phyloP scores from a whole-genome alignment of 2,329 filamentous ascomycete genomes.

The Aspergillus sp. region DNA sequence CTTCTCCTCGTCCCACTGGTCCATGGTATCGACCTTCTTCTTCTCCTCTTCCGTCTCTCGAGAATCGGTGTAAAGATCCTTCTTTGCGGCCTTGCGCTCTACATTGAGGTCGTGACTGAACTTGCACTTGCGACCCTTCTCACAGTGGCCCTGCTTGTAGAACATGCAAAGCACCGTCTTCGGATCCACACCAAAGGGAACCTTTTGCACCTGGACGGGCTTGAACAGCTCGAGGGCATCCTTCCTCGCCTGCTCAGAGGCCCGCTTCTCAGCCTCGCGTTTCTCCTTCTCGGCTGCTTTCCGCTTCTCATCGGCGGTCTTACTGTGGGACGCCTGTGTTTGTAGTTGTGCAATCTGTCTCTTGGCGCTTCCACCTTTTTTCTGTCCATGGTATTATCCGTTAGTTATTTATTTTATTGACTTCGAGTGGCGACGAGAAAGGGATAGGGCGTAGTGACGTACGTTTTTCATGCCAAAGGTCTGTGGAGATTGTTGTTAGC shows the following conservation, averaged over 20 bases:
- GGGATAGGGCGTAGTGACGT: conserved; percentile 26
- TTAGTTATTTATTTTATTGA: conserved; percentile 19
- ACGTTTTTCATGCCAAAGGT: conserved; percentile 99
- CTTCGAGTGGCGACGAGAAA: not conserved
- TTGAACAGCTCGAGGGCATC: conserved; percentile 83
- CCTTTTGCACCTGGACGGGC: conserved; percentile 94
- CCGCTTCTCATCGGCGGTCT: conserved; percentile 83
- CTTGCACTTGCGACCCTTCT: conserved; percentile 97
- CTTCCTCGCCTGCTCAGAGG: conserved; percentile 77
- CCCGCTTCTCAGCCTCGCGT: conserved; percentile 84
- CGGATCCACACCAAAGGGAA: conserved; percentile 94
- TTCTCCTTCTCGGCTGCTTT: conserved; percentile 65
- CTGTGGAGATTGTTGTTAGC: conserved; percentile 30
- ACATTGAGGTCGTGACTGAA: conserved; percentile 89
- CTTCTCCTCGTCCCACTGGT: conserved; percentile 97
- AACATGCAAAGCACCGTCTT: conserved; percentile 97
- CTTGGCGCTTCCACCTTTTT: conserved; percentile 90
- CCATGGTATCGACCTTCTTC: conserved; percentile 90
- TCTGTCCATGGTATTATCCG: conserved; percentile 45
- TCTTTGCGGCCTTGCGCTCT: conserved; percentile 91
- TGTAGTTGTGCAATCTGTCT: conserved; percentile 85
- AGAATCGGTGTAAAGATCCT: conserved; percentile 82
- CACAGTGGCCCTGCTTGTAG: conserved; percentile 94
- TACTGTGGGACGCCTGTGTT: conserved; percentile 69
- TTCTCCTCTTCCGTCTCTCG: conserved; percentile 67